Percentiles rank a stretch among this genome's conserved stretches.
Conservation (phyloP, 257 asterid genomes). For the Cinchona pubescens region DNA sequence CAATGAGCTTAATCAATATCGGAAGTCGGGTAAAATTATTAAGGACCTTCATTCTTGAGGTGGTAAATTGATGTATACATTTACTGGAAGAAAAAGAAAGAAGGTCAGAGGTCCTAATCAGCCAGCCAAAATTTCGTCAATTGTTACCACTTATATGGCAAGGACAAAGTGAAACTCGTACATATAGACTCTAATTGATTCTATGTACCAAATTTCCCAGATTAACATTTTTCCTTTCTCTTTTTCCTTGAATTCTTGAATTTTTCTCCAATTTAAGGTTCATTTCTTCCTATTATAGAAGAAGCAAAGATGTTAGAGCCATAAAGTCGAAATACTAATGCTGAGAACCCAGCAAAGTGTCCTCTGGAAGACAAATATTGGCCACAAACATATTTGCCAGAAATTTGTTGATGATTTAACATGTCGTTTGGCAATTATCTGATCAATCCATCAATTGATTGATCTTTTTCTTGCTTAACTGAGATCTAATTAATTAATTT, state of each 20-base stretch:
- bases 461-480: not conserved
- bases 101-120: conserved; percentile 37
- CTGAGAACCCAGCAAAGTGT: conserved; percentile 14
- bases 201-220: not conserved
- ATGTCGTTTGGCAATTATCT: conserved; percentile 22
- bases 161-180: conserved; percentile 9
- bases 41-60: conserved; percentile 19
- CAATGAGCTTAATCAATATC: conserved; percentile 23
- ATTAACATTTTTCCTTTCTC: not conserved
- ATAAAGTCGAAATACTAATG: conserved; percentile 12
- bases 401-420: conserved; percentile 36
- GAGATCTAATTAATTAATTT: not conserved
- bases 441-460: conserved; percentile 18
- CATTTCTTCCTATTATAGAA: not conserved
- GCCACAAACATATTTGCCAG: conserved; percentile 28
- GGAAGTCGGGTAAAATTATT: conserved; percentile 30
- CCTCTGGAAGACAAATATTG: conserved; percentile 9
- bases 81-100: conserved; percentile 18
- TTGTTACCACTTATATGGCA: conserved; percentile 4
- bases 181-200: not conserved
- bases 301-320: conserved; percentile 16
- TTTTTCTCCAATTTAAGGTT: not conserved
- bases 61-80: conserved; percentile 22
- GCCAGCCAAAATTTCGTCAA: conserved; percentile 14
- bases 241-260: not conserved